phyloP scores from a whole-genome alignment of 1,139 yeast genomes.

The Chernovozyma sophiae-reginae region DNA sequence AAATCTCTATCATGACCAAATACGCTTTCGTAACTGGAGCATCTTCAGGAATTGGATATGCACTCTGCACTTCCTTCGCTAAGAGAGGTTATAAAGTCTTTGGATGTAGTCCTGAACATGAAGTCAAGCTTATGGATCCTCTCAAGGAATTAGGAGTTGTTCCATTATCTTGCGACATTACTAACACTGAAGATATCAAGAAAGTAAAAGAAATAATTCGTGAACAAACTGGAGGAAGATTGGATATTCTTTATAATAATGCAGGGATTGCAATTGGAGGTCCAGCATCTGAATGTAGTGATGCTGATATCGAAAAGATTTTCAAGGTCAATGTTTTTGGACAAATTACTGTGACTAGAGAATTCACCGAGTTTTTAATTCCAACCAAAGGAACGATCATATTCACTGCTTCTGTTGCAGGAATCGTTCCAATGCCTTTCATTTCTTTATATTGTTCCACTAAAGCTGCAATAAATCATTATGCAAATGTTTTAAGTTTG shows the following conservation, averaged over 20 bases:
- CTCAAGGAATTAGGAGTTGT: conserved; percentile 45
- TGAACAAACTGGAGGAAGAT: conserved; percentile 33
- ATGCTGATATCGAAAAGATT: conserved; percentile 41
- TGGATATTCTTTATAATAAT: conserved; percentile 57
- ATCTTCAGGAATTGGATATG: conserved; percentile 34
- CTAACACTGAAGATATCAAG: conserved; percentile 31
- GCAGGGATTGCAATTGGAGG: conserved; percentile 40
- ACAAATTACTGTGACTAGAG: conserved; percentile 51
- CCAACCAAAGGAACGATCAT: conserved; percentile 57
- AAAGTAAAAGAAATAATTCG: conserved; percentile 32
- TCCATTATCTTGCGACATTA: conserved; percentile 13
- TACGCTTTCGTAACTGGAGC: conserved; percentile 39
- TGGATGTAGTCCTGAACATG: conserved; percentile 15
- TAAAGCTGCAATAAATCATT: conserved; percentile 65
- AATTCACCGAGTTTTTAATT: conserved; percentile 45
- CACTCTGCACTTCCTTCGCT: conserved; percentile 14
- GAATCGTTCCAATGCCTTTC: conserved; percentile 55
- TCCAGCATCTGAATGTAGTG: conserved; percentile 55
- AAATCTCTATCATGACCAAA: too few relatives aligned
- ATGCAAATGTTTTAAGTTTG: conserved; percentile 48
- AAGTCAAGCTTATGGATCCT: conserved; percentile 15
- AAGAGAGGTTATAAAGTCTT: conserved; percentile 18
- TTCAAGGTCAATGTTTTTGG: conserved; percentile 58
- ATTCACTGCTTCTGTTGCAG: conserved; percentile 62
- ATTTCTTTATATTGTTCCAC: conserved; percentile 56